phyloP scores from a whole-genome alignment of 306 rosid species.

The Begonia loranthoides region DNA sequence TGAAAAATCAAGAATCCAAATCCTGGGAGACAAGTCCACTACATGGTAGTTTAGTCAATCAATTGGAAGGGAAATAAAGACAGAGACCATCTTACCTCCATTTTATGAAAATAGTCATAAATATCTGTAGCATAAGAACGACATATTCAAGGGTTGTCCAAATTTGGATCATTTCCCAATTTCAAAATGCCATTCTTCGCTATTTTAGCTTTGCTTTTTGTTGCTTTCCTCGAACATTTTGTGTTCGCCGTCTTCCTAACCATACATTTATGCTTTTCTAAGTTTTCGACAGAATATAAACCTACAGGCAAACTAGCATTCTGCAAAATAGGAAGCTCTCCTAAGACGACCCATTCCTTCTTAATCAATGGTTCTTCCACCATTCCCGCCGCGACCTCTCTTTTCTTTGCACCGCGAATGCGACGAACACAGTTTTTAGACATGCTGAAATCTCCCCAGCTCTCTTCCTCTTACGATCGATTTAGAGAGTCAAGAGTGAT shows the following conservation, averaged over 20 bases:
- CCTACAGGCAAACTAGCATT: background rate
- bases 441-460: no score
- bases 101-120: no score
- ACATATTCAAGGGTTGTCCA: no score
- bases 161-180: background rate
- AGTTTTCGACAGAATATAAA: background rate
- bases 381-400: background rate
- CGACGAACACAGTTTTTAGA: background rate
- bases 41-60: no score
- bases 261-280: background rate
- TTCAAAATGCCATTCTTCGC: background rate
- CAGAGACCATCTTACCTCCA: no score
- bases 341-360: constrained; percentile 9
- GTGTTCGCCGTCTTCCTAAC: background rate
- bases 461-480: no score
- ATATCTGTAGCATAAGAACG: no score
- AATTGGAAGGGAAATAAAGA: no score
- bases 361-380: background rate
- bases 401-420: constrained; percentile 2
- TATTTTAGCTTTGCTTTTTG: constrained; percentile 4
- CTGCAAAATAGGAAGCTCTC: constrained; percentile 10
- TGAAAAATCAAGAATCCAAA: no score
- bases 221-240: background rate
- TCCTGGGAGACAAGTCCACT: no score
- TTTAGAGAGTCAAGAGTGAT: no score